Evolutionary conservation across 2,329 filamentous ascomycete genomes (phyloP).

Genomic region (Chrysoporthe cubensis): DNA sequence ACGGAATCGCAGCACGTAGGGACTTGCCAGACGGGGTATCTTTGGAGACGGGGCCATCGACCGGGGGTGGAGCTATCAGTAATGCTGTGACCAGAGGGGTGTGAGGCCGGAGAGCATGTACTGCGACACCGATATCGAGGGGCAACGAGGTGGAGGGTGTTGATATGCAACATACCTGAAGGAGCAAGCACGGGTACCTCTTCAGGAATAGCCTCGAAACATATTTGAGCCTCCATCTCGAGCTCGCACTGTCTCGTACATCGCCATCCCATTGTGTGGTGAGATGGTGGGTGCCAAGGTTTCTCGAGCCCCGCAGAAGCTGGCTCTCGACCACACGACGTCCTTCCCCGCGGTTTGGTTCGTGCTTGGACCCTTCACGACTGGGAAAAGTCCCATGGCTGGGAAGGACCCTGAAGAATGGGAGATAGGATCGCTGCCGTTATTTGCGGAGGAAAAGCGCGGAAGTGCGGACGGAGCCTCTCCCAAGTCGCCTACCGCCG

Average conservation of each 20-base stretch:
- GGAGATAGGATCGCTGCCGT: background rate
- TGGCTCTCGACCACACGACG: constrained; percentile 14
- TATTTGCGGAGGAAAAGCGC: constrained; percentile 1
- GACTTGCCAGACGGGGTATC: too few relatives aligned
- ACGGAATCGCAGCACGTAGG: constrained; percentile 8
- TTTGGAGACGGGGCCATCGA: background rate
- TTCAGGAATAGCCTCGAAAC: constrained; percentile 16
- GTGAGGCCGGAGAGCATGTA: background rate
- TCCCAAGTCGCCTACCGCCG: too few relatives aligned
- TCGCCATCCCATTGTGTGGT: constrained; percentile 6
- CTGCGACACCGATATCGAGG: constrained; percentile 3
- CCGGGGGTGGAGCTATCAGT: background rate
- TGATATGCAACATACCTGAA: constrained; percentile 17
- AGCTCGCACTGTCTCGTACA: constrained; percentile 23
- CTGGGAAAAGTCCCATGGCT: background rate
- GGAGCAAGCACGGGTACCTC: constrained; percentile 22
- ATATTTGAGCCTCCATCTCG: constrained; percentile 3
- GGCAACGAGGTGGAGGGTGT: background rate
- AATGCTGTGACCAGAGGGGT: background rate
- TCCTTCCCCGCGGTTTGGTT: constrained; percentile 18
- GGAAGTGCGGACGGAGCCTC: too few relatives aligned
- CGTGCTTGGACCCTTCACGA: constrained; percentile 2
- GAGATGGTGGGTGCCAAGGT: background rate
- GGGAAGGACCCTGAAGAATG: constrained; percentile 2
- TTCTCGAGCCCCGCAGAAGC: constrained; percentile 4